A percentile compares a stretch with the other conserved stretches of the same genome.
Evolutionary conservation across 2,329 filamentous ascomycete species (phyloP).

Genomic region (Xylaria sp.): DNA sequence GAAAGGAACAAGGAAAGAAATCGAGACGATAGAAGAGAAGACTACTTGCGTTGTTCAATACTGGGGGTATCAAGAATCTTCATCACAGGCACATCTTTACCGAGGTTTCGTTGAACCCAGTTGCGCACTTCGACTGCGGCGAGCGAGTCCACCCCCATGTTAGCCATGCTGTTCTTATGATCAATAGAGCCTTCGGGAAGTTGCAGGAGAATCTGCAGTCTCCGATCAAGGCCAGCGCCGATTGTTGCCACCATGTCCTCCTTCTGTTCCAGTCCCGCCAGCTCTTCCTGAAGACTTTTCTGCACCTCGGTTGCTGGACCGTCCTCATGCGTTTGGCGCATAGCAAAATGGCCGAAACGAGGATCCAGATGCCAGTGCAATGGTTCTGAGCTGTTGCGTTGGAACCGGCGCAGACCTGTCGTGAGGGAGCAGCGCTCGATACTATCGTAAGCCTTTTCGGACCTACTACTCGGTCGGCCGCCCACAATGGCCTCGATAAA

Average conservation of each 20-base stretch:
- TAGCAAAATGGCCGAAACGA: slow-evolving; percentile 38
- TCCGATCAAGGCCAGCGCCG: slow-evolving; percentile 25
- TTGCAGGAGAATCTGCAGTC: slow-evolving; percentile 32
- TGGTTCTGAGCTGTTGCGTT: slow-evolving; percentile 26
- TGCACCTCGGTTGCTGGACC: slow-evolving; percentile 2
- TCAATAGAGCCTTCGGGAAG: slow-evolving; percentile 29
- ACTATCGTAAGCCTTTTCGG: not conserved
- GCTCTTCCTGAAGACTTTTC: slow-evolving; percentile 28
- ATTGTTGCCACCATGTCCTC: slow-evolving; percentile 28
- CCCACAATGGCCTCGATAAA: slow-evolving; percentile 46
- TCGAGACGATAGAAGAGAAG: not conserved
- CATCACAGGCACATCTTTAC: slow-evolving; percentile 31
- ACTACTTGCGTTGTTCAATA: slow-evolving; percentile 17
- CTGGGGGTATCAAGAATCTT: slow-evolving; percentile 30
- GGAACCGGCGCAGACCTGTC: slow-evolving; percentile 38
- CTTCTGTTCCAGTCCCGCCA: slow-evolving; percentile 23
- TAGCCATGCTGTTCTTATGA: slow-evolving; percentile 31
- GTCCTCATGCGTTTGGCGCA: slow-evolving; percentile 15
- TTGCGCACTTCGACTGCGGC: slow-evolving; percentile 37
- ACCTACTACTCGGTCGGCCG: slow-evolving; percentile 31
- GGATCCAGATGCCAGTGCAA: slow-evolving; percentile 42
- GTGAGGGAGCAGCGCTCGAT: slow-evolving; percentile 34
- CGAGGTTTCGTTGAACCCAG: slow-evolving; percentile 35
- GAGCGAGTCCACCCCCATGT: slow-evolving; percentile 40
- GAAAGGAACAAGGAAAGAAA: not conserved